Evolutionary conservation across 1,284 basidiomycete genomes (phyloP), one percentile per base, ranked within the genome.

Genomic region (Butyriboletus regius): DNA sequence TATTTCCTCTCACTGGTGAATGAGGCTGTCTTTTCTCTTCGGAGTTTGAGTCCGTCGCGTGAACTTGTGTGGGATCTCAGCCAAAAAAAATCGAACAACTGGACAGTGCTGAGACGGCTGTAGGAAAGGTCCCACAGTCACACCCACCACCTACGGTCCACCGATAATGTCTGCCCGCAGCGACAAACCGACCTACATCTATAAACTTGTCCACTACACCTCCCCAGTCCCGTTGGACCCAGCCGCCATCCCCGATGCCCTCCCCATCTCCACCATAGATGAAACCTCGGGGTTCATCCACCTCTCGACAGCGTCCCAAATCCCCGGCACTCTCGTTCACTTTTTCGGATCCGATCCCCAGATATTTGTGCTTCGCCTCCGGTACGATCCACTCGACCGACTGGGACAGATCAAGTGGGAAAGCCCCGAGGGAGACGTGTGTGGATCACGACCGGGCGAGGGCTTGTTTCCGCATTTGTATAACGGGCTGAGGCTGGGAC

Each of bases 391-490:
- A 0, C 50, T 65, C 35, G 47, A 38, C 1, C 26, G 1, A 0
- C 3, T 1, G 13, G 41, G 44, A 1, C 8, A 49, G 4, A 53
- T 68, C 46, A 52, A 35, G 38, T 64, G 63, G 63, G 66, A 67
- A n/a, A 46, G 37, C 8, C 63, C 66, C 1, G 42, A 62, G 1
- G 35, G 38, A 1, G 41, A 51, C 1, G 57, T 59, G 33, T 68
- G 63, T 14, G 64, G 63, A 3, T 46, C 59, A 8, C 51, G 64
- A 0, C 55, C 60, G 1, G 55, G 55, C 8, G 63, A 65, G 47
- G 63, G 63, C 2, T 10, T 51, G 45, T 65, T 68, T 42, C 66
- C 63, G 1, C 63, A 65, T 20, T 7, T 65, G 53, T 65, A 67
- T 29, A 68, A 64, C 15, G 57, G 46, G 22, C 17, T 67, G 8